phyloP scores from a whole-genome alignment of 805 yeast genomes.

The Phaffomyces opuntiae region DNA sequence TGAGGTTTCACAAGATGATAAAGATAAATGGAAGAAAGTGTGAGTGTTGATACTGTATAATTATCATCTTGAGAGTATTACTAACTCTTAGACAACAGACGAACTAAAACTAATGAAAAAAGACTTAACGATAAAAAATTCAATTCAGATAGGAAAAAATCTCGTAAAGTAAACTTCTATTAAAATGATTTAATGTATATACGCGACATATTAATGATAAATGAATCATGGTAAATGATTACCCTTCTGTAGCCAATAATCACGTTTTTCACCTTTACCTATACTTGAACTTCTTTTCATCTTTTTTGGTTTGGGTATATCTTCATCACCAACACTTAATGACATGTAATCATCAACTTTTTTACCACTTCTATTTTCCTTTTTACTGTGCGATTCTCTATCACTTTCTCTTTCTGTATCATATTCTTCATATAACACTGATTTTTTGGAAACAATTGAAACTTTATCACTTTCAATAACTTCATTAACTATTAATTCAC shows the following conservation, averaged over 20 bases:
- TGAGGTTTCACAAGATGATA: slow-evolving; percentile 40
- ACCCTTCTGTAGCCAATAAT: slow-evolving; percentile 35
- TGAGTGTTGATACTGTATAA: not conserved
- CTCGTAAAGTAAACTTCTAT: slow-evolving; percentile 20
- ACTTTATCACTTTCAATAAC: slow-evolving; percentile 37
- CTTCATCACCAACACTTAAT: slow-evolving; percentile 21
- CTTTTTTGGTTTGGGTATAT: slow-evolving; percentile 9
- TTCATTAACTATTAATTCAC: slow-evolving; percentile 53
- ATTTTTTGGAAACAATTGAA: slow-evolving; percentile 10
- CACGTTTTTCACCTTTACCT: slow-evolving; percentile 20
- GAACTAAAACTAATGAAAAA: slow-evolving; percentile 25
- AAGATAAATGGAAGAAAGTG: slow-evolving; percentile 43
- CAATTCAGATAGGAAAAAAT: slow-evolving; percentile 31
- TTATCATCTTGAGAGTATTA: not conserved
- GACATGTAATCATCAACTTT: slow-evolving; percentile 22
- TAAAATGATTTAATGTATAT: not conserved
- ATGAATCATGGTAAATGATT: slow-evolving; percentile 13
- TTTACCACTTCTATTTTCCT: not conserved
- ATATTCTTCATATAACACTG: slow-evolving; percentile 5
- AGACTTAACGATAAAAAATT: slow-evolving; percentile 31
- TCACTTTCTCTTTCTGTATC: slow-evolving; percentile 10
- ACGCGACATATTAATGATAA: not conserved
- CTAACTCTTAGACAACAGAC: not conserved
- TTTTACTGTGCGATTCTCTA: not conserved
- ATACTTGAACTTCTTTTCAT: slow-evolving; percentile 9